These are phyloP conservation scores for Arthrocladium fulminans DNA, from an alignment of 2,329 filamentous ascomycete species.

Conservation along the genomic window DNA sequence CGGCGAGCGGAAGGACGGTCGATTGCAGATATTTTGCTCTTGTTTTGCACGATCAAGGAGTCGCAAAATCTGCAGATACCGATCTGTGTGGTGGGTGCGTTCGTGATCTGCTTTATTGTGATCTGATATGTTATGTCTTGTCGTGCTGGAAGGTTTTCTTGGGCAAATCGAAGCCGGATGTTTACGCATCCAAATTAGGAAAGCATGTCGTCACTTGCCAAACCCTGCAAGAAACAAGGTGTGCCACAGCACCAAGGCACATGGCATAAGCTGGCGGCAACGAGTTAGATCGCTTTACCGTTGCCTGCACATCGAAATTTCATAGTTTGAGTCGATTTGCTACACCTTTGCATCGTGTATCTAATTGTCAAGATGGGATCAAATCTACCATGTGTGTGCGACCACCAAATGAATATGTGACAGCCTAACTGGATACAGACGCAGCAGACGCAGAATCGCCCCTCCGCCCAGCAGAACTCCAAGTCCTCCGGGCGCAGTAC, in stretches of 20 bases:
- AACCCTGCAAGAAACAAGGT: not conserved
- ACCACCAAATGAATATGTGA: not conserved
- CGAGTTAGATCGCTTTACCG: too few species aligned
- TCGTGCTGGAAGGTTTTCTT: not conserved
- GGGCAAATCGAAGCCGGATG: not conserved
- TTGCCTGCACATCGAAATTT: not conserved
- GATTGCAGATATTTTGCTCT: too few species aligned
- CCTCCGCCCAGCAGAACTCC: slow-evolving; percentile 81
- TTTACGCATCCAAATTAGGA: slow-evolving; percentile 1
- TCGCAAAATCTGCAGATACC: not conserved
- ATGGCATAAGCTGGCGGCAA: not conserved
- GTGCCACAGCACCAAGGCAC: slow-evolving; percentile 4
- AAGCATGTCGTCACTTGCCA: slow-evolving; percentile 3
- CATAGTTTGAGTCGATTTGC: not conserved
- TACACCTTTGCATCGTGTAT: not conserved
- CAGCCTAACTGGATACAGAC: slow-evolving; percentile 49
- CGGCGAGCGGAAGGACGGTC: too few species aligned
- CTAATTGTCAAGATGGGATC: slow-evolving; percentile 4
- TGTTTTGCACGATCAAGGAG: too few species aligned
- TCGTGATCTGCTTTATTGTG: too few species aligned
- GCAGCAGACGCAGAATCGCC: slow-evolving; percentile 96
- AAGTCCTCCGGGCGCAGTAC: slow-evolving; percentile 86
- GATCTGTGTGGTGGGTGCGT: not conserved
- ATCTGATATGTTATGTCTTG: not conserved
- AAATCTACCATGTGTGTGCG: slow-evolving; percentile 42